A percentile compares a stretch with the other conserved stretches of the same genome.
phyloP scores from a whole-genome alignment of 495 filamentous ascomycete species.

The Melanomma pulvis-pyrius region DNA sequence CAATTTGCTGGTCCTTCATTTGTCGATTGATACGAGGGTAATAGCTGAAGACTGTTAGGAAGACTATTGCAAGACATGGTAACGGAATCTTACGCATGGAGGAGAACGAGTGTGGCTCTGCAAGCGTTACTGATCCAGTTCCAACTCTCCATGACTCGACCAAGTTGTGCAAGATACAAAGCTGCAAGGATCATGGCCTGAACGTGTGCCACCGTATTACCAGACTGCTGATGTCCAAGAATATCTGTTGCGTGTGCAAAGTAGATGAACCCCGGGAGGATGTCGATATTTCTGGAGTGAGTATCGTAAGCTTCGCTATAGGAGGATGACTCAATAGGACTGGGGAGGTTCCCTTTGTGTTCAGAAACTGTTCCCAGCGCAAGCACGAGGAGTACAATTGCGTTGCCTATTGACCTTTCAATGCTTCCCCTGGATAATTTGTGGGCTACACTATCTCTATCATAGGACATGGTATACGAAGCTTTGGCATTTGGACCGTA shows the following conservation, averaged over 20 bases:
- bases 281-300: conserved; percentile 69
- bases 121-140: conserved; percentile 82
- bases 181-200: conserved; percentile 86
- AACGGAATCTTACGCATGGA: conserved; percentile 46
- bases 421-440: no score
- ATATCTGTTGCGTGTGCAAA: conserved; percentile 86
- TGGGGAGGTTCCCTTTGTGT: no score
- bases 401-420: conserved; percentile 67
- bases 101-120: conserved; percentile 71
- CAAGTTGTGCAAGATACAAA: conserved; percentile 84
- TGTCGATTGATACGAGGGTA: no score
- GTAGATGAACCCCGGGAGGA: conserved; percentile 85
- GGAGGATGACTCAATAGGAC: no score
- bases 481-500: conserved; percentile 37
- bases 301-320: conserved; percentile 20
- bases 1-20: no score
- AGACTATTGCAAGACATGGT: no score
- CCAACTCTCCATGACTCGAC: conserved; percentile 85
- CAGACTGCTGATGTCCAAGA: conserved; percentile 77
- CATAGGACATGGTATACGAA: conserved; percentile 14
- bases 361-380: conserved; percentile 85
- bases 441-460: no score
- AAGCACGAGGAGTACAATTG: conserved; percentile 77
- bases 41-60: no score
- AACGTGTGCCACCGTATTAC: conserved; percentile 76